These are phyloP conservation scores for Ophiocordyceps australis DNA, from an alignment of 2,329 filamentous ascomycete species.

Conservation along the genomic window DNA sequence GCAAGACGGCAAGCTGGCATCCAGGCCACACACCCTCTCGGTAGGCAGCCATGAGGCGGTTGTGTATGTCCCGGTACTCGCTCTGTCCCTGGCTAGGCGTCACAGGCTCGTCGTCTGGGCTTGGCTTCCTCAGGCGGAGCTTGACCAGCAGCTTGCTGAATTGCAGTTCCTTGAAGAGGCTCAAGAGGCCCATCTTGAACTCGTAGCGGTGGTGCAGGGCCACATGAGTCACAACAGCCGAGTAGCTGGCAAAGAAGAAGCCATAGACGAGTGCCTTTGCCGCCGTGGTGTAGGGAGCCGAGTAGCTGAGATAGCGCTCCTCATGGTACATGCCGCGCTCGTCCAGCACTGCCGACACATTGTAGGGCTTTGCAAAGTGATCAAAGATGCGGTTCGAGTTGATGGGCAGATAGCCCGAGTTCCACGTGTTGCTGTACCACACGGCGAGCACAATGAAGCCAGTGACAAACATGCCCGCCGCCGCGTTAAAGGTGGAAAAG, in stretches of 20 bases:
- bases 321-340: constrained; percentile 15
- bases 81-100: constrained; percentile 2
- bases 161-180: constrained; percentile 9
- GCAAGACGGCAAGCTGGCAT: neutral
- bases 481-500: constrained; percentile 16
- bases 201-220: constrained; percentile 19
- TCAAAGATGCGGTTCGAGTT: constrained; percentile 20
- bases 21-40: constrained; percentile 11
- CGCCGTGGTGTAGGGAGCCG: constrained; percentile 20
- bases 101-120: neutral
- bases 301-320: constrained; percentile 19
- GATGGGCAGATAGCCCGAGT: constrained; percentile 19
- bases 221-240: constrained; percentile 19
- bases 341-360: constrained; percentile 16
- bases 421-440: constrained; percentile 15
- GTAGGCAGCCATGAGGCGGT: constrained; percentile 26
- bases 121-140: constrained; percentile 8
- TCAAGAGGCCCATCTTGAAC: constrained; percentile 16
- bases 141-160: no score
- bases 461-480: constrained; percentile 11
- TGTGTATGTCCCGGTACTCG: constrained; percentile 19
- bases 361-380: constrained; percentile 18
- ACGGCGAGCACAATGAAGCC: constrained; percentile 11
- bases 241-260: constrained; percentile 22
- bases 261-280: constrained; percentile 16